Conservation (phyloP, 23 red algal genomes). For the Gracilaria domingensis region DNA sequence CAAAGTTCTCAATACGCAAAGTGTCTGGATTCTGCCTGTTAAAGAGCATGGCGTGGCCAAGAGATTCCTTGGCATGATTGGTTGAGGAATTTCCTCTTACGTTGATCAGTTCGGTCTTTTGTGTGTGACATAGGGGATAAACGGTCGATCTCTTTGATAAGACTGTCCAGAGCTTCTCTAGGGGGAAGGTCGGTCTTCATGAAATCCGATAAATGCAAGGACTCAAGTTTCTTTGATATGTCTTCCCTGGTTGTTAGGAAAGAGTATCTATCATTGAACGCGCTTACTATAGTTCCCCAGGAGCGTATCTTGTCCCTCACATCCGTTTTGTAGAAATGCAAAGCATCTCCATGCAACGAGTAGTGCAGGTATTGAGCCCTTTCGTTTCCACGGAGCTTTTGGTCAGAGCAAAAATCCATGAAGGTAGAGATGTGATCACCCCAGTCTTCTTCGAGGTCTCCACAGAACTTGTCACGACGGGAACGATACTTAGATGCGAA, state of each 20-base stretch:
- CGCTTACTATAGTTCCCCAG: background rate
- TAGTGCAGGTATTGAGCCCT: background rate
- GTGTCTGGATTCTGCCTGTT: background rate
- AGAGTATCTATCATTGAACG: slow-evolving; percentile 16
- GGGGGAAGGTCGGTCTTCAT: background rate
- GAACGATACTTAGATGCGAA: background rate
- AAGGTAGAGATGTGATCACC: background rate
- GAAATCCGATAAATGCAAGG: background rate
- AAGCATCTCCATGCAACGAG: slow-evolving; percentile 1
- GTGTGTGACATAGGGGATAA: background rate
- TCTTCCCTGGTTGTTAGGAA: background rate
- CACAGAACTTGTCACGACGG: background rate
- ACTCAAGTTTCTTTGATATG: slow-evolving; percentile 6
- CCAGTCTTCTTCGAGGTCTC: slow-evolving; percentile 18
- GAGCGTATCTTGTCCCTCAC: background rate
- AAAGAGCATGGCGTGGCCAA: background rate
- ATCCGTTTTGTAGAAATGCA: slow-evolving; percentile 4
- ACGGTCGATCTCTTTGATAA: slow-evolving; percentile 11
- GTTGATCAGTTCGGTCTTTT: background rate
- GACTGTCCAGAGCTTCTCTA: background rate
- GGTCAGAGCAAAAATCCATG: background rate
- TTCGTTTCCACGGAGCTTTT: background rate
- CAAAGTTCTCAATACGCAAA: slow-evolving; percentile 7
- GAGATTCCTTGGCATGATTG: background rate
- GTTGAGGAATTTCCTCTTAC: background rate